Percentiles rank a stretch among this genome's conserved stretches.
These are phyloP conservation scores for Xanthoconium purpureum DNA, from an alignment of 768 basidiomycete species.

Conservation along the genomic window DNA sequence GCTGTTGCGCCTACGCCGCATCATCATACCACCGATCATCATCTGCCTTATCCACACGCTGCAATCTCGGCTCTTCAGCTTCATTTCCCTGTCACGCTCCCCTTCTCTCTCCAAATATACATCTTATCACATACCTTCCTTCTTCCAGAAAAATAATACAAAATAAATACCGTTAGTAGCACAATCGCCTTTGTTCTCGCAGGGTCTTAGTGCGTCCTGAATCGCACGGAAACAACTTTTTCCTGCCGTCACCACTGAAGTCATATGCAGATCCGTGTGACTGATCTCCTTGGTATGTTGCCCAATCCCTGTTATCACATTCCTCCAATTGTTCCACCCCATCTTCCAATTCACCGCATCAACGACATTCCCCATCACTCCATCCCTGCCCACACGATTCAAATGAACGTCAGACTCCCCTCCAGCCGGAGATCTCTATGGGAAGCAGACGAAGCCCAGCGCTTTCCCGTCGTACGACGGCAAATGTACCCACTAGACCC, in stretches of 20 bases:
- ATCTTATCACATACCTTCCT: conserved; percentile 25
- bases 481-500: conserved; percentile 8
- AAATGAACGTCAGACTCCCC: conserved; percentile 9
- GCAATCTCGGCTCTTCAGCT: conserved; percentile 25
- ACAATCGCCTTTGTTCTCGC: conserved; percentile 11
- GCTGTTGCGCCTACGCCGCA: conserved; percentile 26
- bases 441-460: conserved; percentile 10
- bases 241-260: conserved; percentile 27
- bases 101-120: conserved; percentile 17
- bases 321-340: conserved; percentile 10
- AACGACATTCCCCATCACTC: conserved; percentile 19
- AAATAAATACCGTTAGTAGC: conserved; percentile 5
- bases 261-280: conserved; percentile 34
- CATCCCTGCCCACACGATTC: conserved; percentile 7
- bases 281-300: conserved; percentile 8
- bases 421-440: conserved; percentile 9
- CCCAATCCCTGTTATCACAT: conserved; percentile 21
- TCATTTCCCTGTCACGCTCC: conserved; percentile 20
- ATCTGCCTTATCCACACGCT: conserved; percentile 20
- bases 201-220: conserved; percentile 26
- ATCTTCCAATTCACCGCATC: conserved; percentile 23
- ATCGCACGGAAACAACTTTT: conserved; percentile 13
- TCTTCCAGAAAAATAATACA: conserved; percentile 6
- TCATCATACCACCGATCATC: conserved; percentile 22
- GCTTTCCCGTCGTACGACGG: conserved; percentile 11